These are phyloP conservation scores for Suhomyces ambrosiae DNA, from an alignment of 1,139 yeast species.

Conservation along the genomic window DNA sequence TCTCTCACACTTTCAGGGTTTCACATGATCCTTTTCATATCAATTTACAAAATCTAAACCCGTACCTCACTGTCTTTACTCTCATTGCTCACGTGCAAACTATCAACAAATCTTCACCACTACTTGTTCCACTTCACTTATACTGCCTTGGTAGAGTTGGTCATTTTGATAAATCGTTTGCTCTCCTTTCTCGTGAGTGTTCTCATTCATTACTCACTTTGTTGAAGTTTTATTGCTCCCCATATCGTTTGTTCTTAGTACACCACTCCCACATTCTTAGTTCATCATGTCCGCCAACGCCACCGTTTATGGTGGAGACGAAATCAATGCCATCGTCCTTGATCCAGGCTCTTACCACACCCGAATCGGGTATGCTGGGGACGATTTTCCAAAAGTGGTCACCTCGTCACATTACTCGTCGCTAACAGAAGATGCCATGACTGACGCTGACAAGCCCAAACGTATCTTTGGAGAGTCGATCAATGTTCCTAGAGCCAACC, in stretches of 20 bases:
- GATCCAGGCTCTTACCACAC: conserved; percentile 90
- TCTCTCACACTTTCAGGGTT: no score
- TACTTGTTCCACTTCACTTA: conserved; percentile 18
- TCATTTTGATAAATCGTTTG: no score
- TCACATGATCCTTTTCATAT: no score
- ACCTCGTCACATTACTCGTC: conserved; percentile 62
- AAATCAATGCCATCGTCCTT: conserved; percentile 84
- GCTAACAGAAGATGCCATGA: conserved; percentile 8
- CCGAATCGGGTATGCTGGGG: conserved; percentile 91
- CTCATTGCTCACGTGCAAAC: not conserved
- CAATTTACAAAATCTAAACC: no score
- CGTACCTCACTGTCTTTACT: no score
- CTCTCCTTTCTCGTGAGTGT: no score
- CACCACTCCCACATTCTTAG: not conserved
- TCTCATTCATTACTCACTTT: no score
- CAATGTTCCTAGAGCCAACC: conserved; percentile 52
- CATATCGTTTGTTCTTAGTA: no score
- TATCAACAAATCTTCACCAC: conserved; percentile 2
- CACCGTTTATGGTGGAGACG: conserved; percentile 61
- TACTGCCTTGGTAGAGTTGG: no score
- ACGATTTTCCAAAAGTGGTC: conserved; percentile 81
- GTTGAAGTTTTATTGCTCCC: no score
- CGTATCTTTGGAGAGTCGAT: conserved; percentile 58
- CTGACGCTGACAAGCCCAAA: conserved; percentile 15
- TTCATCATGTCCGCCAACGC: conserved; percentile 11